Evolutionary conservation across 2,329 filamentous ascomycete genomes (phyloP), one percentile per base, ranked within the genome.

Genomic region (Diaporthe capsici): DNA sequence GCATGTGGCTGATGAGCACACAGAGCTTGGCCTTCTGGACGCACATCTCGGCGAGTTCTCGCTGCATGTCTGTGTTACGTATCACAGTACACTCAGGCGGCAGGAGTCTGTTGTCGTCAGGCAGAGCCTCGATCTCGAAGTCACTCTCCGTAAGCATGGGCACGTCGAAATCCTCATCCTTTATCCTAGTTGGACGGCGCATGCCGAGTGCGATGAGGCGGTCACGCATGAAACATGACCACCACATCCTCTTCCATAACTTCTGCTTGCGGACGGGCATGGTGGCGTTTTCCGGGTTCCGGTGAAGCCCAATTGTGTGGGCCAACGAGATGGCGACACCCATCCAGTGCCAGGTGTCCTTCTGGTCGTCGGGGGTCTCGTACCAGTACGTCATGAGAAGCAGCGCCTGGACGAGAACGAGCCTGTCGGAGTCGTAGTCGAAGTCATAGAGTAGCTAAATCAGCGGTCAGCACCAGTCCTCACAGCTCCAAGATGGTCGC

Each of bases 321-420:
- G 95, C 96, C 63, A 98, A 88, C 17, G 96, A 98, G 76, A 98
- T 94, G 57, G 96, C 96, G 51, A 98, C 95, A 25, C 96, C 96
- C 94, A 98, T 98, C 96, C 96, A 98, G 82, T 98, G 96, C 94
- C 96, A 98, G 61, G 96, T 98, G 83, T 98, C 96, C 84, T 98
- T 98, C 82, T 98, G 95, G 83, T 98, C 96, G 84, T 98, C 95
- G 0, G 96, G 96, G 17, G 95, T 98, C 84, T 98, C 96, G 83
- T 98, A 98, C 94, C 96, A 98, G 83, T 98, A 98, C 4, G 96
- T 98, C 94, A 98, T 96, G 76, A 98, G 89, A 34, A 98, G 88
- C 31, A 98, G 88, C 6, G 94, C 93, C 84, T 98, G 96, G 22
- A 98, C 95, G 34, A 98, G 90, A 28, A 95, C 92, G 75, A 98